Evolutionary conservation across 2,329 filamentous ascomycete genomes (phyloP).

Genomic region (Dactylonectria macrodidyma): DNA sequence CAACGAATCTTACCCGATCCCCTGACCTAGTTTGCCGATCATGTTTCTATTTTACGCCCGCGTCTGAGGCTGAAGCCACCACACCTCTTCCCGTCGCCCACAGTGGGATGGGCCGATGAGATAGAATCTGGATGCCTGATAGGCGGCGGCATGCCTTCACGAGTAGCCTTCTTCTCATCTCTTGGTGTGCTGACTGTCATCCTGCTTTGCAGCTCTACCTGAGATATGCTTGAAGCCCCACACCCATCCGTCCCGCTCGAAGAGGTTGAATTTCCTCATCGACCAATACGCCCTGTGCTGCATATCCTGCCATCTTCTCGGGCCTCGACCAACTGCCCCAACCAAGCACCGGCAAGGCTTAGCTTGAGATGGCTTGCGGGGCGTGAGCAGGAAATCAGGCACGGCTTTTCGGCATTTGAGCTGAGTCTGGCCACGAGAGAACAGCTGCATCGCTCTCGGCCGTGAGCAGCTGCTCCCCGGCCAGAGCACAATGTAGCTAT

Average conservation of each 20-base stretch:
- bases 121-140: slow-evolving; percentile 22
- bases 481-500: slow-evolving; percentile 25
- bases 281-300: not conserved
- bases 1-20: slow-evolving; percentile 7
- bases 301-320: slow-evolving; percentile 9
- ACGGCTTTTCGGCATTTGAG: slow-evolving; percentile 21
- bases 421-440: not conserved
- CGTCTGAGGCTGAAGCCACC: slow-evolving; percentile 25
- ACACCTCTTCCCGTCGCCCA: slow-evolving; percentile 5
- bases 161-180: slow-evolving; percentile 1
- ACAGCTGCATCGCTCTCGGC: slow-evolving; percentile 9
- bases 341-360: not conserved
- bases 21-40: slow-evolving; percentile 17
- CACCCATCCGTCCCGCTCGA: slow-evolving; percentile 9
- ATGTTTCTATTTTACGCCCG: slow-evolving; percentile 18
- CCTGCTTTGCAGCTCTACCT: slow-evolving; percentile 31
- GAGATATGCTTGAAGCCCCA: slow-evolving; percentile 26
- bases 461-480: slow-evolving; percentile 4
- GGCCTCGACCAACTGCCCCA: slow-evolving; percentile 1
- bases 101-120: slow-evolving; percentile 20
- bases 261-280: not conserved
- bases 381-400: not conserved
- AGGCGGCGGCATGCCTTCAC: slow-evolving; percentile 18
- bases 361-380: slow-evolving; percentile 12
- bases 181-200: slow-evolving; percentile 27